These are phyloP conservation scores for Hymenoscyphus fraxineus DNA, from an alignment of 2,329 filamentous ascomycete species.

Conservation along the genomic window DNA sequence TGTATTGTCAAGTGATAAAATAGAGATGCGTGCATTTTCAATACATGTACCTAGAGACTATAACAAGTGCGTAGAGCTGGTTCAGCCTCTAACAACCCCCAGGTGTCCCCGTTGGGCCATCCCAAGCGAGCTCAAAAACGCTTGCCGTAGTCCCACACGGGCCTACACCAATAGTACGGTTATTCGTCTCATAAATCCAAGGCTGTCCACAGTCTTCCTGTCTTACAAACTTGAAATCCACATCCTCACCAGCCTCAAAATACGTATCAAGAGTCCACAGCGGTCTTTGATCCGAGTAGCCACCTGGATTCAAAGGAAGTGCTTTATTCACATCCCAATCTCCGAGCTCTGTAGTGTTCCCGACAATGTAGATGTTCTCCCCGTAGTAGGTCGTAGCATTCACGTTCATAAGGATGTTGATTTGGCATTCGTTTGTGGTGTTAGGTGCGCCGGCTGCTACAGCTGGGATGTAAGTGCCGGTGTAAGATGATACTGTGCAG, in stretches of 20 bases:
- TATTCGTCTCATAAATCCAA: constrained; percentile 43
- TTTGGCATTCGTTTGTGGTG: constrained; percentile 26
- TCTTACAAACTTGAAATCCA: constrained; percentile 46
- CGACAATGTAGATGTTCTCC: constrained; percentile 45
- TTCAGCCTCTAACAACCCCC: constrained; percentile 23
- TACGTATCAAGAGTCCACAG: constrained; percentile 43
- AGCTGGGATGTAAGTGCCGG: constrained; percentile 43
- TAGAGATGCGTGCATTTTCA: too few species aligned
- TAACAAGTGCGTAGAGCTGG: too few species aligned
- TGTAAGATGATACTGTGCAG: constrained; percentile 40
- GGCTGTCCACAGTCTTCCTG: constrained; percentile 42
- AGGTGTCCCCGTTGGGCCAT: constrained; percentile 32
- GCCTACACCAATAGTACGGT: constrained; percentile 41
- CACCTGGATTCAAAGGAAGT: constrained; percentile 38
- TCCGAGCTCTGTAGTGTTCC: constrained; percentile 42
- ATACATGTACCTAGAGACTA: too few species aligned
- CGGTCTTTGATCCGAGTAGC: constrained; percentile 42
- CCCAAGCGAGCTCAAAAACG: constrained; percentile 40
- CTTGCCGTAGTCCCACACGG: constrained; percentile 34
- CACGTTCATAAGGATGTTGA: constrained; percentile 43
- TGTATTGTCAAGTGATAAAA: too few species aligned
- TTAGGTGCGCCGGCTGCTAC: constrained; percentile 42
- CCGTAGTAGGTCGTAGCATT: constrained; percentile 46
- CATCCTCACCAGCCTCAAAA: constrained; percentile 39
- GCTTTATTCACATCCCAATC: constrained; percentile 36